Base-by-base conservation (phyloP, 768 basidiomycete species). In the Rhizopogon roseolus region DNA sequence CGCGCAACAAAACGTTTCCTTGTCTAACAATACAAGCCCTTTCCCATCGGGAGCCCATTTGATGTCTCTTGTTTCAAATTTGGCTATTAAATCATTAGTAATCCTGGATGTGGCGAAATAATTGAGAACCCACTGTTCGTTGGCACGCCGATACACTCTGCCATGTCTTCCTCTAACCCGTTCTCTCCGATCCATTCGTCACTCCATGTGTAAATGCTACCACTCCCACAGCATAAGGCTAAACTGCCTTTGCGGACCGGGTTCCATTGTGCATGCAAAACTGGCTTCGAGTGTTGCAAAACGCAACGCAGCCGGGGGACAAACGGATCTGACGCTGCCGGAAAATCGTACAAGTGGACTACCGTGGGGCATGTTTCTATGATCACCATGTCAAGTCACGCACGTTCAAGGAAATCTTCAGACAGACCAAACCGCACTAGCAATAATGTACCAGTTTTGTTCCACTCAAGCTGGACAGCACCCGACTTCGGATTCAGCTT, bases 141-240 rank as follows among this genome's bases (percentile, higher is more conserved):
- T 34, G 94, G 94, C 4, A 97, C 82, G 6, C 90, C 90, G 34
- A 95, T 81, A 61, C 92, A 95, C 67, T 96, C 94, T 3, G 92
- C 91, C 71, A 93, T 86, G 62, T 93, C 92, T 57, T 73, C 71
- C 62, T 82, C 84, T 41, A 79, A 79, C 4, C 76, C 79, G 5
- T 68, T 74, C 42, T 82, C 82, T 28, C 76, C 77, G 14, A 82
- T 69, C 88, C 87, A 90, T 61, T 92, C 90, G 57, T 90, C 88
- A 58, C 86, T 90, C 90, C 90, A 93, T 7, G 77, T 81, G 66
- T 87, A 90, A 22, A 90, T 64, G 51, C 85, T 82, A 52, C 80
- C 79, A 46, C 69, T 78, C 10, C 85, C 86, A 60, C 85, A 88
- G 57, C 87, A 86, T 8, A 89, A 60, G 0, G 76, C 81, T 22